Conservation (phyloP, 164 flowering plant genomes). For the Vitis riparia region DNA sequence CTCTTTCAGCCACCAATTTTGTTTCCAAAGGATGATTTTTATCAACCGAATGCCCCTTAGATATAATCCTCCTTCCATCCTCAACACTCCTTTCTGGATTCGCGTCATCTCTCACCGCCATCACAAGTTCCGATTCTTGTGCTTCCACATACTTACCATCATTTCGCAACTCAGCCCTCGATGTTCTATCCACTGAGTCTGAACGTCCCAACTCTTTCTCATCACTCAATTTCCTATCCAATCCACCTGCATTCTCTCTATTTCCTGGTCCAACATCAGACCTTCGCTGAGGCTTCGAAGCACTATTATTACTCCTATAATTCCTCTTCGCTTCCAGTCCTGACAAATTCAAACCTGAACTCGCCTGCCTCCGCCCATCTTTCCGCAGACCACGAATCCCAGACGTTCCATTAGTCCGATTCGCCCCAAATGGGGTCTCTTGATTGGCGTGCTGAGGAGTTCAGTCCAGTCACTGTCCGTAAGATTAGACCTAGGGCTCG, state of each 20-base stretch:
- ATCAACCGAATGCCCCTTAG: background rate
- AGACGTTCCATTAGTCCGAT: constrained; percentile 41
- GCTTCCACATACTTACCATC: constrained; percentile 21
- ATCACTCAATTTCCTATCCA: constrained; percentile 34
- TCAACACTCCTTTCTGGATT: constrained; percentile 14
- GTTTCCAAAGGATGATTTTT: constrained; percentile 3
- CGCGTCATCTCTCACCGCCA: background rate
- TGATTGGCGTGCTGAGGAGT: constrained; percentile 48
- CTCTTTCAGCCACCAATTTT: constrained; percentile 4
- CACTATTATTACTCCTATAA: constrained; percentile 24
- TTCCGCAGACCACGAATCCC: constrained; percentile 34
- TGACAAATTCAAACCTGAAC: constrained; percentile 14
- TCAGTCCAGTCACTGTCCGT: constrained; percentile 89
- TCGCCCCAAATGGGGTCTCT: constrained; percentile 8
- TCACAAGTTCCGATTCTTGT: constrained; percentile 11
- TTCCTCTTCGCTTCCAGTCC: constrained; percentile 34
- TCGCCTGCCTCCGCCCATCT: constrained; percentile 34
- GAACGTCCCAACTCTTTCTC: constrained; percentile 37
- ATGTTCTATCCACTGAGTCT: constrained; percentile 26
- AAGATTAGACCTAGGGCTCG: constrained; percentile 29
- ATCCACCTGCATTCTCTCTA: constrained; percentile 19
- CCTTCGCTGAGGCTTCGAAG: constrained; percentile 20
- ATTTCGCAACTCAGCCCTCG: constrained; percentile 24
- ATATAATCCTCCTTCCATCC: constrained; percentile 14
- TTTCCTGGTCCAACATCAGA: constrained; percentile 13